Percentiles rank a stretch among this genome's conserved stretches.
Conservation (phyloP, 345 rosid genomes). For the Balakata baccata region DNA sequence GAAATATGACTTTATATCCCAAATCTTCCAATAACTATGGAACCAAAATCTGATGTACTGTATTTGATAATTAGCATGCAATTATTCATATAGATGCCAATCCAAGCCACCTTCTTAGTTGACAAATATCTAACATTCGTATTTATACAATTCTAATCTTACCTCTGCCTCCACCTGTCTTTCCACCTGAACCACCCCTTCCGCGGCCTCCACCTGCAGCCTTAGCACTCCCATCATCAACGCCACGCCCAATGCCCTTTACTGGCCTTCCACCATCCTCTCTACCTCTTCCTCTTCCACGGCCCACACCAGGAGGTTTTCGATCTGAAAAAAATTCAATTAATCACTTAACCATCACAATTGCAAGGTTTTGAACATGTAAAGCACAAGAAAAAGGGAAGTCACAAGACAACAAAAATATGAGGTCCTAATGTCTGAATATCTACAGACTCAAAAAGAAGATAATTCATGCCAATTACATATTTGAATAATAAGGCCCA, state of each 20-base stretch:
- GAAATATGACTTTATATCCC: not conserved
- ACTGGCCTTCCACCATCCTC: slow-evolving; percentile 68
- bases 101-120: not conserved
- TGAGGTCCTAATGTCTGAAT: not conserved
- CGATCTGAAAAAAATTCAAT: slow-evolving; percentile 44
- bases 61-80: not conserved
- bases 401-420: not conserved
- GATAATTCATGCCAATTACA: not conserved
- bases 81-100: not conserved
- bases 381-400: not conserved
- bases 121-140: not conserved
- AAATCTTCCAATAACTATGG: not conserved
- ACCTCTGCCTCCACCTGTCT: slow-evolving; percentile 60
- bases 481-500: too few species aligned
- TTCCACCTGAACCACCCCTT: slow-evolving; percentile 61
- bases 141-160: not conserved
- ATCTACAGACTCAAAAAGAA: not conserved
- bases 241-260: slow-evolving; percentile 65
- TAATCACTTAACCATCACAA: not conserved
- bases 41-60: not conserved
- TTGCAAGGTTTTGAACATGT: not conserved
- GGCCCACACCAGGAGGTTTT: slow-evolving; percentile 74
- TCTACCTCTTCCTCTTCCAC: slow-evolving; percentile 85
- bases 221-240: slow-evolving; percentile 63
- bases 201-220: slow-evolving; percentile 69